Evolutionary conservation across 768 basidiomycete genomes (phyloP).

Genomic region (Cantharellus cinnabarinus): DNA sequence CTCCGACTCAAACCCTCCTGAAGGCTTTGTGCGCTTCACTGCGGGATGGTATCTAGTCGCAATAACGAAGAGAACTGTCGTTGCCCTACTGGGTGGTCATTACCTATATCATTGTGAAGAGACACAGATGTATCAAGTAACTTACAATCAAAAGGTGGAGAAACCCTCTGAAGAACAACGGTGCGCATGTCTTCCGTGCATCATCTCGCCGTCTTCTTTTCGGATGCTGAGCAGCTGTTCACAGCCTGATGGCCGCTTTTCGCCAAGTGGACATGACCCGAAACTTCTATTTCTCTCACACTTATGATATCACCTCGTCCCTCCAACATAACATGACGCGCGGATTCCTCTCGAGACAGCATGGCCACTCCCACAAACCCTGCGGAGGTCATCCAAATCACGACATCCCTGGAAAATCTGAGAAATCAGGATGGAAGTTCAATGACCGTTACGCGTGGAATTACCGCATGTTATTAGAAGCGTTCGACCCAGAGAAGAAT

Average conservation of each 20-base stretch:
- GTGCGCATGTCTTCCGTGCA: constrained; percentile 9
- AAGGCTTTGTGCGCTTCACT: constrained; percentile 85
- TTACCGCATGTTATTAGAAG: constrained; percentile 56
- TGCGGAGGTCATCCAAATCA: neutral
- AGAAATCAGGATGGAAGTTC: constrained; percentile 32
- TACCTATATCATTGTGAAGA: constrained; percentile 93
- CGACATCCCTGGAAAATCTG: constrained; percentile 14
- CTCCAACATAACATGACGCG: constrained; percentile 77
- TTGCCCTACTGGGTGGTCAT: constrained; percentile 85
- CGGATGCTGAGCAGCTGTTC: neutral
- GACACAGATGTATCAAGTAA: constrained; percentile 64
- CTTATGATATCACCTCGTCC: constrained; percentile 93
- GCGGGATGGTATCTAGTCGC: constrained; percentile 92
- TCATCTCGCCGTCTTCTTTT: neutral
- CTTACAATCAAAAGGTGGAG: constrained; percentile 64
- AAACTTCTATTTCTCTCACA: constrained; percentile 98
- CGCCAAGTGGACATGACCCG: constrained; percentile 97
- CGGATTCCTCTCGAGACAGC: constrained; percentile 14
- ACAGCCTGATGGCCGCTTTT: constrained; percentile 64
- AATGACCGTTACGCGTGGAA: constrained; percentile 94
- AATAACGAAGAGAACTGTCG: constrained; percentile 75
- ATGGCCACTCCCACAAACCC: neutral
- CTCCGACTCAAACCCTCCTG: neutral
- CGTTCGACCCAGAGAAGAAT: constrained; percentile 26
- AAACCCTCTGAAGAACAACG: constrained; percentile 73